A percentile compares a stretch with the other conserved stretches of the same genome.
Evolutionary conservation across 768 basidiomycete genomes (phyloP).

Genomic region (Pisolithus microcarpus): DNA sequence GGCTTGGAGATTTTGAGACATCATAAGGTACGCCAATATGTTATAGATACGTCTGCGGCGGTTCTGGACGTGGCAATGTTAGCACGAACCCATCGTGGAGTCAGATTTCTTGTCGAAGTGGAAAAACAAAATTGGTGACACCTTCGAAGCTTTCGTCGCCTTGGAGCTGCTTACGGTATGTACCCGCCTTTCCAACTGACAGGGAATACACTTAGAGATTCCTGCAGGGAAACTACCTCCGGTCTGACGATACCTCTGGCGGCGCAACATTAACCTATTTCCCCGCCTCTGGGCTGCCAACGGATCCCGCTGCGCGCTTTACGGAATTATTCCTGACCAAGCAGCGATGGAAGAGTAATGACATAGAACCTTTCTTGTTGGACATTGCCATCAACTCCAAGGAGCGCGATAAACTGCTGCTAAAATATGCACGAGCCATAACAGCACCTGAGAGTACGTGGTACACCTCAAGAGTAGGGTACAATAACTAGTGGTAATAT

Average conservation of each 20-base stretch:
- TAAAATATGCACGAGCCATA: conserved; percentile 78
- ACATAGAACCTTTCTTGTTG: conserved; percentile 73
- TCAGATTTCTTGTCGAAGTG: conserved; percentile 57
- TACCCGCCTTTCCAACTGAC: background rate
- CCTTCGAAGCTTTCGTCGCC: conserved; percentile 57
- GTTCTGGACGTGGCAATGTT: background rate
- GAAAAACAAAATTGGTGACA: conserved; percentile 71
- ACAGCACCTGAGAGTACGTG: conserved; percentile 61
- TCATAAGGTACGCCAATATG: conserved; percentile 38
- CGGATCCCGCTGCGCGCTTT: conserved; percentile 77
- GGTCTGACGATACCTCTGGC: conserved; percentile 20
- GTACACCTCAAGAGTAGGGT: conserved; percentile 68
- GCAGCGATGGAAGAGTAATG: conserved; percentile 66
- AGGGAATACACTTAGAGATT: background rate
- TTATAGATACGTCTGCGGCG: background rate
- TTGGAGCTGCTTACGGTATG: conserved; percentile 62
- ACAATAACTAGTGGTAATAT: conserved; percentile 35
- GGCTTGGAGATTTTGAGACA: conserved; percentile 68
- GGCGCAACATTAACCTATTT: conserved; percentile 58
- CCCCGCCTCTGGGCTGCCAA: conserved; percentile 64
- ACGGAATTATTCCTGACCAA: conserved; percentile 81
- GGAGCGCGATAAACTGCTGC: conserved; percentile 78
- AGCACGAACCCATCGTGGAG: conserved; percentile 57
- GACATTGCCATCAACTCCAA: conserved; percentile 82
- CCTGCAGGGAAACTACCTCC: conserved; percentile 72